Percentiles rank a stretch among this genome's conserved stretches.
Conservation (phyloP, 345 rosid species). For the Limnanthes douglasii region DNA sequence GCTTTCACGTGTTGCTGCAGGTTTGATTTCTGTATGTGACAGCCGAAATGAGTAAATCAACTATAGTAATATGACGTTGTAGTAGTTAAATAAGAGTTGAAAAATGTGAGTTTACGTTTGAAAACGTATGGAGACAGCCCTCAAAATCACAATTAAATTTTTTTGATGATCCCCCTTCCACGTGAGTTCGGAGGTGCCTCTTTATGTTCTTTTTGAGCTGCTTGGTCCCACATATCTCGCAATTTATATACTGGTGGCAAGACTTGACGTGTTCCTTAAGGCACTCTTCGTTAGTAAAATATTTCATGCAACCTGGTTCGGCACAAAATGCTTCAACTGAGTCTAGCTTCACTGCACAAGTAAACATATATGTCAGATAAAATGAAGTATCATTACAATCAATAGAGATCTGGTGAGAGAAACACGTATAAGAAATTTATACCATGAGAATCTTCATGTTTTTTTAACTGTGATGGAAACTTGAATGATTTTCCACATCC, state of each 20-base stretch:
- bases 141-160: slow-evolving; percentile 33
- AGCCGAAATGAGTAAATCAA: too few species aligned
- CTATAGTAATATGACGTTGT: neutral
- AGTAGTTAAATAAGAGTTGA: too few species aligned
- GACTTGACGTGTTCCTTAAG: slow-evolving; percentile 48
- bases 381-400: neutral
- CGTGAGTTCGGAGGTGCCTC: slow-evolving; percentile 61
- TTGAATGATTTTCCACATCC: slow-evolving; percentile 78
- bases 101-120: slow-evolving; percentile 30
- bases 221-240: slow-evolving; percentile 50
- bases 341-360: slow-evolving; percentile 50
- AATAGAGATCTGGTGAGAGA: too few species aligned
- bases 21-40: slow-evolving; percentile 42
- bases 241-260: slow-evolving; percentile 41
- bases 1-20: slow-evolving; percentile 53
- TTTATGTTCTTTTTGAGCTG: slow-evolving; percentile 64
- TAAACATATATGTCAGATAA: neutral
- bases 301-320: slow-evolving; percentile 59
- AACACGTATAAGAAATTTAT: slow-evolving; percentile 9
- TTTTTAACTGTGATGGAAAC: slow-evolving; percentile 40
- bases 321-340: slow-evolving; percentile 63
- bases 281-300: slow-evolving; percentile 53
- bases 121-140: slow-evolving; percentile 49
- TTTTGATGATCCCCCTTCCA: slow-evolving; percentile 14
- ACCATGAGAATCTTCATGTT: slow-evolving; percentile 79